phyloP scores from a whole-genome alignment of 1,284 basidiomycete genomes.

The Trichosporon sp. region DNA sequence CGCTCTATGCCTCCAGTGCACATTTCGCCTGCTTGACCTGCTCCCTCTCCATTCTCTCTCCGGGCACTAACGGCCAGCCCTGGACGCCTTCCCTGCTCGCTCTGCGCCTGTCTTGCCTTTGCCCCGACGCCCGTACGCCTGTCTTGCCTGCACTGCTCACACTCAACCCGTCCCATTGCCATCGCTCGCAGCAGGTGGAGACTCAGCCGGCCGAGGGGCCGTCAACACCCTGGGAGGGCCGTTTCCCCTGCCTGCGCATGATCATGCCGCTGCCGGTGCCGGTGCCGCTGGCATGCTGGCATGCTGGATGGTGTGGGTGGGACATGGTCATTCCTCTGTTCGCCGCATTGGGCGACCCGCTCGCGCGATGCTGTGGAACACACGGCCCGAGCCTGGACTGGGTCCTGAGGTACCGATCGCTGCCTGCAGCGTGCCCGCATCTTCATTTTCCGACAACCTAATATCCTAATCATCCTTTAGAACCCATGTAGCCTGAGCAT shows the following conservation, averaged over 20 bases:
- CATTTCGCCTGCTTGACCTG: neutral
- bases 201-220: no score
- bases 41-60: no score
- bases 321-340: neutral
- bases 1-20: neutral
- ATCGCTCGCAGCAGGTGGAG: neutral
- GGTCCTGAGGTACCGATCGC: conserved; percentile 6
- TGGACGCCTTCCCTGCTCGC: no score
- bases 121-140: no score
- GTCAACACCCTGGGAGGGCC: neutral
- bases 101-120: no score
- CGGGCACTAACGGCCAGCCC: neutral
- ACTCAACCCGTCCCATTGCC: no score
- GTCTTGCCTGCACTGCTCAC: no score
- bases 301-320: neutral
- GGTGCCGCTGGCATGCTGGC: neutral
- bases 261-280: neutral
- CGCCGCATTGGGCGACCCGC: neutral
- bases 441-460: neutral
- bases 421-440: neutral
- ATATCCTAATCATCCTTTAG: no score
- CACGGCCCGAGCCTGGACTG: conserved; percentile 6
- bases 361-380: neutral
- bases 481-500: neutral
- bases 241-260: neutral